Evolutionary conservation across 208 protist genomes (phyloP).

Genomic region (Acanthamoeba lenticulata): DNA sequence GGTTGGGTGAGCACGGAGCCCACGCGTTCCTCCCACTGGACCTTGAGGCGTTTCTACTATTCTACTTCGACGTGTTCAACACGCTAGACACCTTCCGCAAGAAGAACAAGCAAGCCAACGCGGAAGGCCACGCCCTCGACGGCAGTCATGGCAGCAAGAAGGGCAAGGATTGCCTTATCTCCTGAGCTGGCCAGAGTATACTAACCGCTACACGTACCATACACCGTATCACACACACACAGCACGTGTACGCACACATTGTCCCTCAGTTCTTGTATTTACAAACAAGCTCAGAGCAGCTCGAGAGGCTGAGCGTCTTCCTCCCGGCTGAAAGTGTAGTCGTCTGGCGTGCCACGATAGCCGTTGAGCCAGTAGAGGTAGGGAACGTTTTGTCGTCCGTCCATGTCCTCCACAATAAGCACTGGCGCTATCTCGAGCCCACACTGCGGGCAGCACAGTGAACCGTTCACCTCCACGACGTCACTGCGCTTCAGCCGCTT

Average conservation of each 20-base stretch:
- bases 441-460: background rate
- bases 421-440: background rate
- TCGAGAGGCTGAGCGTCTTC: background rate
- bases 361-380: background rate
- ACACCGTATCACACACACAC: too few species aligned
- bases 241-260: too few species aligned
- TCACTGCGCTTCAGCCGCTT: background rate
- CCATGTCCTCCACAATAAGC: background rate
- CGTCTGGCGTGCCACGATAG: background rate
- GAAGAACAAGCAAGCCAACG: background rate
- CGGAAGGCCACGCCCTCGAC: background rate
- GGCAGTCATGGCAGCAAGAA: background rate
- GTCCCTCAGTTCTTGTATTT: too few species aligned
- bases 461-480: background rate
- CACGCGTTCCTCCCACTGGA: constrained; percentile 24
- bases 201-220: too few species aligned
- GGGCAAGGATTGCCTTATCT: constrained; percentile 42
- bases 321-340: background rate
- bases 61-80: constrained; percentile 35
- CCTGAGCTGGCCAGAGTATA: too few species aligned
- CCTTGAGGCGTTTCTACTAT: background rate
- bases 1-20: background rate
- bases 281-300: too few species aligned
- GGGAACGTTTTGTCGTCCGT: background rate
- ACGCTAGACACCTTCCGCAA: background rate